Base-by-base conservation (phyloP, 1,139 yeast species). In the Geotrichum restrictum region DNA sequence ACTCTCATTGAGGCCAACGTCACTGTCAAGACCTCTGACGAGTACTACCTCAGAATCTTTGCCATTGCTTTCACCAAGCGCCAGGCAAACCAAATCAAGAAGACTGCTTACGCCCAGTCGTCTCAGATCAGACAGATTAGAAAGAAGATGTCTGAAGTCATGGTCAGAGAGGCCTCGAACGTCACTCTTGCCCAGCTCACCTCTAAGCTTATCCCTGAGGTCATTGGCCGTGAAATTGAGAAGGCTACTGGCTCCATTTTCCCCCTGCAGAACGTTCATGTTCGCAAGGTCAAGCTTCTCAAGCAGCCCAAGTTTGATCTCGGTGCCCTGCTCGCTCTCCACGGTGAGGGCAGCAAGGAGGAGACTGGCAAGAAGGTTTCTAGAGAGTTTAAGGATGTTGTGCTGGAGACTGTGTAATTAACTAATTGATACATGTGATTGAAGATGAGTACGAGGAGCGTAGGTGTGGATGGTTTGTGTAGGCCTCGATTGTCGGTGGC, bases 41-140 rank as follows among this genome's bases (percentile, higher is more conserved):
- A 87, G 75, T 86, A 87, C 85, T 84, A 83, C 68, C 77, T 86
- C 72, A 85, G 95, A 77, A 79, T 87, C 65, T 87, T 87, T 73
- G 88, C 88, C 74, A 85, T 87, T 77, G 95, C 89, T 64, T 86
- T 87, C 89, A 87, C 95, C 78, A 85, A 83, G 82, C 85, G 91
- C 75, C 85, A 83, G 73, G 79, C 88, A 66, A 85, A 84, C 82
- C 95, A 87, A 77, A 79, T 86, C 74, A 86, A 85, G 85, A 86
- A 85, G 83, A 84, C 93, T 69, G 78, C 93, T 65, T 87, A 87
- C 75, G 95, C 95, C 68, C 93, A 87, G 79, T 77, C 89, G 60
- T 86, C 95, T 64, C 88, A 86, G 77, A 82, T 87, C 77, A 85
- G 94, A 77, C 88, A 81, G 68, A 78, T 78, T 71, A 83, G 94